Evolutionary conservation across 495 filamentous ascomycete genomes (phyloP).

Genomic region (Penicilliopsis zonata): DNA sequence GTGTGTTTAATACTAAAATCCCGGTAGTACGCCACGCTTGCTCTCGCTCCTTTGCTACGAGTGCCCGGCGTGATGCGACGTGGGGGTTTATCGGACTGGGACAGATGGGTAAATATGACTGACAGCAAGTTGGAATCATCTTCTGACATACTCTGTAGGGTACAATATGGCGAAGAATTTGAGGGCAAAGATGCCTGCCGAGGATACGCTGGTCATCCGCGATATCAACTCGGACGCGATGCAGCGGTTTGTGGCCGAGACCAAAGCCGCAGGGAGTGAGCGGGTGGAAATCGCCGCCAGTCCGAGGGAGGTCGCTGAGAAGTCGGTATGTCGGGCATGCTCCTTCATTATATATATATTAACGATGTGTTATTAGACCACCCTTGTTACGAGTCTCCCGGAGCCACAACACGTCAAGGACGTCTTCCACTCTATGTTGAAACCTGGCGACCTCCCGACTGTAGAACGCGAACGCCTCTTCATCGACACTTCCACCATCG

Average conservation of each 20-base stretch:
- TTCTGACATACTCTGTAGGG: slow-evolving; percentile 25
- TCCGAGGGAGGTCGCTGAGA: slow-evolving; percentile 52
- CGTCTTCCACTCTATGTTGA: slow-evolving; percentile 56
- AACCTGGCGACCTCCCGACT: slow-evolving; percentile 23
- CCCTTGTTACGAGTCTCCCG: slow-evolving; percentile 68
- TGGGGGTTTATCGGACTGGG: slow-evolving; percentile 83
- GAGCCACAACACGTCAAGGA: slow-evolving; percentile 67
- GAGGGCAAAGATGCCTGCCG: slow-evolving; percentile 57
- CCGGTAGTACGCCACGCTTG: no score
- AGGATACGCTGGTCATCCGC: slow-evolving; percentile 56
- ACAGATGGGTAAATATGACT: slow-evolving; percentile 59
- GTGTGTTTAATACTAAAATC: no score
- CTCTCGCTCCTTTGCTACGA: slow-evolving; percentile 51
- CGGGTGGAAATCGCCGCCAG: slow-evolving; percentile 44
- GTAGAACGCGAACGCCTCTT: slow-evolving; percentile 46
- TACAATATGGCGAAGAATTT: slow-evolving; percentile 87
- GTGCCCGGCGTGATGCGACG: slow-evolving; percentile 41
- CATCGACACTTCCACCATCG: slow-evolving; percentile 80
- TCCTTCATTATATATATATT: slow-evolving; percentile 1
- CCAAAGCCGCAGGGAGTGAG: slow-evolving; percentile 27
- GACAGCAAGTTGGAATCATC: slow-evolving; percentile 1
- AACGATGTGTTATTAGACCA: slow-evolving; percentile 37
- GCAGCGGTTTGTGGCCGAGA: slow-evolving; percentile 48
- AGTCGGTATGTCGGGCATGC: slow-evolving; percentile 49
- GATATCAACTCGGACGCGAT: slow-evolving; percentile 59